Evolutionary conservation across 306 rosid species (phyloP), one percentile per base, ranked within the genome.

Genomic region (Castanea crenata): DNA sequence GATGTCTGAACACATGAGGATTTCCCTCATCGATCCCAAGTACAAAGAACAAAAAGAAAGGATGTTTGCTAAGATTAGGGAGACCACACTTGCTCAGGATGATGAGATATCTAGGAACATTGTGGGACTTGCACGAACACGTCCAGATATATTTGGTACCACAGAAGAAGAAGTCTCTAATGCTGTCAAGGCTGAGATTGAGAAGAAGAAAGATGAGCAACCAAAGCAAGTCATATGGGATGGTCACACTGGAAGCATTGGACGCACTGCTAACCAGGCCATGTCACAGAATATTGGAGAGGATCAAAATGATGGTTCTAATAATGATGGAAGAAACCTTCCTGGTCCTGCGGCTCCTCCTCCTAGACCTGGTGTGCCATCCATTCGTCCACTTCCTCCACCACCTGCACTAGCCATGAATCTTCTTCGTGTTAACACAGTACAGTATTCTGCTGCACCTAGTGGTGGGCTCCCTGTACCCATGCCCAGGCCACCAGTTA

Each of bases 161-260:
- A 92, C 96, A 0, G 99, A 95, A 82, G 99, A 92, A 84, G 99
- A 95, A 84, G 99, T 95, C 69, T 95, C 99, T 55, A 92, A 95
- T 74, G 99, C 97, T 52, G 99, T 95, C 75, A 95, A 91, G 89
- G 99, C 99, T 44, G 98, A 95, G 84, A 95, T 91, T 83, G 99
- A 92, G 84, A 94, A 92, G 88, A 92, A 88, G 89, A 91, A 92
- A 77, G 99, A 95, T 31, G 99, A 92, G 84, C 98, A 95, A 76
- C 96, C 99, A 52, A 91, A 95, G 86, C 98, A 92, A 85, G 99
- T 95, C 80, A 95, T 95, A 84, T 95, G 98, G 99, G 99, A 95
- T 82, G 99, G 99, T 77, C 99, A 95, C 85, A 88, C 94, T 49
- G 98, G 99, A 74, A 95, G 99, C 83, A 95, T 95, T 78, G 97